These are phyloP conservation scores for Dryas integrifolia DNA, from an alignment of 331 rosid genomes.

Conservation along the genomic window DNA sequence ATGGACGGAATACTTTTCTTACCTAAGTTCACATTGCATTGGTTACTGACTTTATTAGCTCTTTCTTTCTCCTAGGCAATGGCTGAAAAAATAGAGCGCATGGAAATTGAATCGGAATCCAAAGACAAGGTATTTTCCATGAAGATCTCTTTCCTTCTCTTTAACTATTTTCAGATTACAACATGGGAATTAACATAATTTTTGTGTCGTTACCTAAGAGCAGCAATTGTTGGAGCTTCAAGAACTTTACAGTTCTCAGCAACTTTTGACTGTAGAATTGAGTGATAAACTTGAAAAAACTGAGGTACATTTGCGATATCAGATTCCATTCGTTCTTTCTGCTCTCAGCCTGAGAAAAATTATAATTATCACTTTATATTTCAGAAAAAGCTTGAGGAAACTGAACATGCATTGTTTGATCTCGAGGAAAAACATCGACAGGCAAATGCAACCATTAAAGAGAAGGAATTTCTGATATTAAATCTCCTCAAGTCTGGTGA, in stretches of 20 bases:
- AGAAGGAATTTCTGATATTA: conserved; percentile 82
- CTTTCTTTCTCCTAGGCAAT: conserved; percentile 58
- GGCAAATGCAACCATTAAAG: conserved; percentile 91
- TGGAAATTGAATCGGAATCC: conserved; percentile 90
- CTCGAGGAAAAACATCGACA: conserved; percentile 94
- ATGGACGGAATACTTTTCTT: neutral
- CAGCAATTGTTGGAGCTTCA: conserved; percentile 91
- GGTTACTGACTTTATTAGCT: conserved; percentile 2
- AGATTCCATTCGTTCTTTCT: neutral
- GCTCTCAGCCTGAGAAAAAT: conserved; percentile 12
- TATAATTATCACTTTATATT: conserved; percentile 23
- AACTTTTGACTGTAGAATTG: conserved; percentile 70
- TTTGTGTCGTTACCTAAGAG: conserved; percentile 25
- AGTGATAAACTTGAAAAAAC: conserved; percentile 80
- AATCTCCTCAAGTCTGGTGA: conserved; percentile 91
- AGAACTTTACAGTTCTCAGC: conserved; percentile 85
- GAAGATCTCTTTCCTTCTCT: conserved; percentile 15
- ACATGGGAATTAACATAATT: conserved; percentile 23
- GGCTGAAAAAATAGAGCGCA: conserved; percentile 94
- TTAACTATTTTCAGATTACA: conserved; percentile 19
- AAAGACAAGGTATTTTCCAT: conserved; percentile 79
- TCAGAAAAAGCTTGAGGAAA: conserved; percentile 85
- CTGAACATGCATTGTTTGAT: conserved; percentile 69
- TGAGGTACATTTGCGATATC: conserved; percentile 49
- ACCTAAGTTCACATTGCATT: conserved; percentile 9